A percentile compares a stretch with the other conserved stretches of the same genome.
Evolutionary conservation across 2,329 filamentous ascomycete species (phyloP).

Genomic region (Chaetomiaceae sp.): DNA sequence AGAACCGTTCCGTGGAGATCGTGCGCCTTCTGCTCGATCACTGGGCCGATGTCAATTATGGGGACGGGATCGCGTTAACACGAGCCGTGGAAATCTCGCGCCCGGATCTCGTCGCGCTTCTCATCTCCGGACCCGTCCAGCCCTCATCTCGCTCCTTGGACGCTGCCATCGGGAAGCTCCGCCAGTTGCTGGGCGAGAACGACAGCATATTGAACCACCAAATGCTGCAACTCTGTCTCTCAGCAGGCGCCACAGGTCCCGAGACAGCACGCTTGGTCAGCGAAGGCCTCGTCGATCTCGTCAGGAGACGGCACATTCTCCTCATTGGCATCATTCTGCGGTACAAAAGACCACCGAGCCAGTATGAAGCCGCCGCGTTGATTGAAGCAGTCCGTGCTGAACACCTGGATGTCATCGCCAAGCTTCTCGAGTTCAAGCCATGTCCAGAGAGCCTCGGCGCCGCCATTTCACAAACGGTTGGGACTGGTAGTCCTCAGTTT

Average conservation of each 20-base stretch:
- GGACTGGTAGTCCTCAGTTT: conserved; percentile 13
- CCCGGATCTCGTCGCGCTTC: conserved; percentile 22
- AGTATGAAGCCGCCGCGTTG: conserved; percentile 24
- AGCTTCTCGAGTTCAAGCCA: conserved; percentile 23
- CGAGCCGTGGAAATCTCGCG: conserved; percentile 22
- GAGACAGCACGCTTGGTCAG: conserved; percentile 23
- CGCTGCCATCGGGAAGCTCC: conserved; percentile 21
- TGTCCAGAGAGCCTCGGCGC: conserved; percentile 19
- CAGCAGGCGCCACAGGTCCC: conserved; percentile 23
- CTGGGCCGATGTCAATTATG: conserved; percentile 27
- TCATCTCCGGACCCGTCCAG: conserved; percentile 23
- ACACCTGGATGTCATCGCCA: conserved; percentile 20
- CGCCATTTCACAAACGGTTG: conserved; percentile 22
- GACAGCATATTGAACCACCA: conserved; percentile 10
- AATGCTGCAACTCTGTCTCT: conserved; percentile 25
- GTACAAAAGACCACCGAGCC: conserved; percentile 14
- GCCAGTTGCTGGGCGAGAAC: conserved; percentile 14
- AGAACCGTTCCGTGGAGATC: conserved; percentile 23
- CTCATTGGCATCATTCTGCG: conserved; percentile 24
- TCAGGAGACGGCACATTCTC: conserved; percentile 14
- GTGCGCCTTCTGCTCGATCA: conserved; percentile 22
- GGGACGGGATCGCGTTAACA: conserved; percentile 22
- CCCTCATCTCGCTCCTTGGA: conserved; percentile 25
- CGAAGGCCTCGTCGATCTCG: conserved; percentile 23
- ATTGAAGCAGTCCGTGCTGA: conserved; percentile 24